Base-by-base conservation (phyloP, 2,329 filamentous ascomycete genomes). In the Karstenula rhodostoma region DNA sequence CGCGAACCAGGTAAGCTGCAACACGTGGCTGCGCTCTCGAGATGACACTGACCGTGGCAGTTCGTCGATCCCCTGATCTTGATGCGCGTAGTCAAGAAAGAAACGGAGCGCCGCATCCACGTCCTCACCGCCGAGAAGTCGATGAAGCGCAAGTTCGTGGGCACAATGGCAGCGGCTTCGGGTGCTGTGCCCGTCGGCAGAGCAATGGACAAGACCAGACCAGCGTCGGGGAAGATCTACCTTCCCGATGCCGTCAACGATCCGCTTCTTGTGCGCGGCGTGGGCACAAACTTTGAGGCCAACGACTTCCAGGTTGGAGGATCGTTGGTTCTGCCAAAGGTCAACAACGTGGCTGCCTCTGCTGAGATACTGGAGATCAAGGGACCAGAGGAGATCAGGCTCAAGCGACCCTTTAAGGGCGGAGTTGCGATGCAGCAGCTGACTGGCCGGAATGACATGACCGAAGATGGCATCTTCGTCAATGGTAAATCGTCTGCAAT, bases 51-150 rank as follows among this genome's bases (percentile, higher is more conserved):
- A 59, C 33, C 5, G 29, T 22, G 15, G 33, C 74, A 97, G 90
- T 99, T 99, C 70, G 94, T 98, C 74, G 95, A 99, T 74, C 94
- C 93, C 56, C 86, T 99, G 54, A 91, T 98, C 67, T 86, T 99
- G 55, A 96, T 97, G 87, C 90, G 94, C 66, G 93, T 93, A 15
- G 87, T 98, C 59, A 91, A 92, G 66, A 90, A 87, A 74, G 94
- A 97, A 81, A 90, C 93, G 57, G 89, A 90, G 67, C 91, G 95
- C 67, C 92, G 95, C 56, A 92, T 97, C 60, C 93, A 93, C 55
- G 94, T 96, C 73, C 87, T 99, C 52, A 95, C 97, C 63, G 95
- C 95, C 23, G 94, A 96, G 70, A 98, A 97, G 77, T 97, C 94
- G 2, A 96, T 98, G 80, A 89, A 92, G 71, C 89, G 94, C 71